Evolutionary conservation across 208 protist genomes (phyloP), one percentile per base, ranked within the genome.

Genomic region (Leishmania tropica): DNA sequence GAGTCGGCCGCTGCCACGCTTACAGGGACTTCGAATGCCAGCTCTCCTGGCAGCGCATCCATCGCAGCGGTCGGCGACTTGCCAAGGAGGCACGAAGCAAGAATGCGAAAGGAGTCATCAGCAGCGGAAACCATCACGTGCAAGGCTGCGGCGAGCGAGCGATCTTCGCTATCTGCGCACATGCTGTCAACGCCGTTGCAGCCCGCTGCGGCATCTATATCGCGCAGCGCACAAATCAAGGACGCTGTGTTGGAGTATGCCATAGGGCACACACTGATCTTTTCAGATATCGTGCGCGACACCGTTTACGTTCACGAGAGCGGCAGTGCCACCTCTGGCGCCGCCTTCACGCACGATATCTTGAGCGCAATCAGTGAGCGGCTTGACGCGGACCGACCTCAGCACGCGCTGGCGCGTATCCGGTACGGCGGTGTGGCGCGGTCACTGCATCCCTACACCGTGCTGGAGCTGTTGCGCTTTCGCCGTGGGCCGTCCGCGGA

Each of bases 391-490:
- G 80, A 80, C 37, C 47, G 53, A 24, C 51, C 70, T 45, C 56
- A 65, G 51, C 85, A 86, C 72, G 76, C 67, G 5, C 37, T 89
- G 71, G 84, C 80, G 7, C 37, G 81, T 17, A 67, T 95, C 70
- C 89, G 85, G 19, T 97, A 97, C 86, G 80, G 86, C 54, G 58
- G 76, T n/a, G 68, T 91, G 3, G 92, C 92, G 1, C 88, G 92
- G 76, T 92, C 94, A 8, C 53, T 95, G 10, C 94, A 97, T 79
- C 90, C 92, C 19, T 88, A 85, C 79, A 95, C 92, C 13, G 87
- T 92, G 31, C 81, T 94, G 10, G 78, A 56, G 15, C 75, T 89
- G 21, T 47, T 96, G 37, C 62, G 58, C 54, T 45, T 74, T 54
- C 84, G 58, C 21, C 28, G 58, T 8, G 58, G 28, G 19, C 21